Conservation (phyloP, 495 filamentous ascomycete genomes). For the Aspergillus sparsus region DNA sequence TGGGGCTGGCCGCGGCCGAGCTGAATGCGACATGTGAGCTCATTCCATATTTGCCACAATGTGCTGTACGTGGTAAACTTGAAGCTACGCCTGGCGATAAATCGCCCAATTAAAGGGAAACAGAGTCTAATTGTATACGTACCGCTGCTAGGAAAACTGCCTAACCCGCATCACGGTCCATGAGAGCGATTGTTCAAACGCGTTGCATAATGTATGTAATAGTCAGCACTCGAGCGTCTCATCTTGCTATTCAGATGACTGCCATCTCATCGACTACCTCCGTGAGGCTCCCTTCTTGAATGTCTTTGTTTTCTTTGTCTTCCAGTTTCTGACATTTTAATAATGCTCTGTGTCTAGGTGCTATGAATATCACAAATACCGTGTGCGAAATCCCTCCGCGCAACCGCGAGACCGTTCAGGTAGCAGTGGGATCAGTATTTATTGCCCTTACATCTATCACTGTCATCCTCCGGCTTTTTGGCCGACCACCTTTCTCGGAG, state of each 20-base stretch:
- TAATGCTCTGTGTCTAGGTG: not conserved
- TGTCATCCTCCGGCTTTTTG: slow-evolving; percentile 1
- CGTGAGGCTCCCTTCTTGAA: not conserved
- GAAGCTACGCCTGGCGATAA: not conserved
- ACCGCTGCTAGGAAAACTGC: not conserved
- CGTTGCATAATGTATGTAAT: not conserved
- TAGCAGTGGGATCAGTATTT: slow-evolving; percentile 8
- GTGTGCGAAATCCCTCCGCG: slow-evolving; percentile 13
- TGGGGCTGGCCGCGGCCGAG: not conserved
- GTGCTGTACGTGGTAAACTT: not conserved
- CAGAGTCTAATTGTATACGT: not conserved
- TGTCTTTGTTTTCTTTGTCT: too few relatives aligned
- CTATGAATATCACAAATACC: slow-evolving; percentile 10
- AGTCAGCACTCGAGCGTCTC: not conserved
- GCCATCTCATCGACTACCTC: not conserved
- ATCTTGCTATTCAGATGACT: not conserved
- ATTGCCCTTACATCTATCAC: slow-evolving; percentile 4
- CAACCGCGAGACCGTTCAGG: not conserved
- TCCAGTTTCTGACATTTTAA: too few relatives aligned
- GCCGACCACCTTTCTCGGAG: slow-evolving; percentile 4
- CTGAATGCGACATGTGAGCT: not conserved
- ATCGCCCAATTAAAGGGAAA: not conserved
- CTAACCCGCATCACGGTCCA: not conserved
- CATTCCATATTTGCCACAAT: not conserved
- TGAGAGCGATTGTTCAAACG: not conserved